phyloP scores from a whole-genome alignment of 2,329 filamentous ascomycete species.

The Fonsecaea pedrosoi region DNA sequence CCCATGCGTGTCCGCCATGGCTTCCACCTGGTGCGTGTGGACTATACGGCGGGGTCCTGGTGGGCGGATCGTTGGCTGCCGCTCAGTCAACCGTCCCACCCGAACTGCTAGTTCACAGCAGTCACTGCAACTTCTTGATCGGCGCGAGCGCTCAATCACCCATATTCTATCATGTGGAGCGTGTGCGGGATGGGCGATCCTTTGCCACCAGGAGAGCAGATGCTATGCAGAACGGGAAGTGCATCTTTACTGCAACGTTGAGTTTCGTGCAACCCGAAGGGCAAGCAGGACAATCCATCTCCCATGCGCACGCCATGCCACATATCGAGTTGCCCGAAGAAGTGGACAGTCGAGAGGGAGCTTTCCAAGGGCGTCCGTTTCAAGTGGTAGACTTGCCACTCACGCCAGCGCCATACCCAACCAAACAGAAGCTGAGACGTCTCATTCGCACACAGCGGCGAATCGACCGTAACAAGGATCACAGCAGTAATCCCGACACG shows the following conservation, averaged over 20 bases:
- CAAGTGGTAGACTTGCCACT: conserved; percentile 57
- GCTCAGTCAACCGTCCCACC: conserved; percentile 83
- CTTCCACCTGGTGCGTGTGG: conserved; percentile 89
- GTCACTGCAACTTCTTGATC: conserved; percentile 98
- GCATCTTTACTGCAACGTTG: conserved; percentile 94
- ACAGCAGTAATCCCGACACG: conserved; percentile 41
- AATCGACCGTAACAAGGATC: conserved; percentile 54
- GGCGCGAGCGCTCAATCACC: conserved; percentile 86
- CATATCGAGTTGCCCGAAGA: conserved; percentile 48
- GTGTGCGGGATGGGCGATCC: conserved; percentile 85
- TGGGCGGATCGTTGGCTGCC: conserved; percentile 87
- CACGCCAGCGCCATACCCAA: conserved; percentile 39
- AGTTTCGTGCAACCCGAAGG: conserved; percentile 78
- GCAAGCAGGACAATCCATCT: conserved; percentile 68
- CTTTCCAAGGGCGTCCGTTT: conserved; percentile 39
- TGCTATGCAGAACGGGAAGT: conserved; percentile 81
- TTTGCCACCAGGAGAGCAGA: conserved; percentile 96
- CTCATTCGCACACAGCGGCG: conserved; percentile 42
- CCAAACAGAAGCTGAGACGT: conserved; percentile 69
- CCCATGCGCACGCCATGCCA: too few species aligned
- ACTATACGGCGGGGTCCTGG: conserved; percentile 90
- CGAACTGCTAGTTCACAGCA: conserved; percentile 86
- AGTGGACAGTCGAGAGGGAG: conserved; percentile 42
- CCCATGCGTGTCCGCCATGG: conserved; percentile 90
- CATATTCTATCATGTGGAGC: conserved; percentile 93